Evolutionary conservation across 306 rosid genomes (phyloP).

Genomic region (Acacia crassicarpa): DNA sequence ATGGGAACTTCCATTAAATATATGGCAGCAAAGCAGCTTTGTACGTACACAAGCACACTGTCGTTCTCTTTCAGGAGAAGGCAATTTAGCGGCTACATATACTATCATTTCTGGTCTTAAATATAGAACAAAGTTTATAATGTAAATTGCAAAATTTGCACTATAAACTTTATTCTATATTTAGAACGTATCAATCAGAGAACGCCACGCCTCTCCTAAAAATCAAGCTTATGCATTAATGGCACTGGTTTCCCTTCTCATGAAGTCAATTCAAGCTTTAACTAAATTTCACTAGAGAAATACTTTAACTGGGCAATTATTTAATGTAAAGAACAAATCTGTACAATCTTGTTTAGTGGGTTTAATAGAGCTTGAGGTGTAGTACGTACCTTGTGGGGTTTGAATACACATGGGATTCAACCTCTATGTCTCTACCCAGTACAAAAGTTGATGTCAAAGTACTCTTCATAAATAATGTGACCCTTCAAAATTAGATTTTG

Average conservation of each 20-base stretch:
- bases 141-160: too few species aligned
- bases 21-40: not conserved
- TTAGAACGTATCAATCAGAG: not conserved
- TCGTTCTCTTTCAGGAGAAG: not conserved
- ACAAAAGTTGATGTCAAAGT: not conserved
- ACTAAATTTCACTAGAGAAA: not conserved
- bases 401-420: not conserved
- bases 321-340: not conserved
- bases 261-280: not conserved
- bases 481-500: not conserved
- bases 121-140: too few species aligned
- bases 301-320: not conserved
- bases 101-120: too few species aligned
- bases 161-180: too few species aligned
- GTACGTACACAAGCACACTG: not conserved
- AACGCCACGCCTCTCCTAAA: not conserved
- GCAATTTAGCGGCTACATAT: not conserved
- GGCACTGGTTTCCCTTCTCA: not conserved
- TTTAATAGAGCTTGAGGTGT: not conserved
- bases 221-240: not conserved
- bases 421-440: not conserved
- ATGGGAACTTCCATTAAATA: not conserved
- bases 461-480: not conserved
- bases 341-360: not conserved
- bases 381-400: conserved; percentile 12